phyloP scores from a whole-genome alignment of 2,329 filamentous ascomycete genomes.

The Sordariomycetes sp. region DNA sequence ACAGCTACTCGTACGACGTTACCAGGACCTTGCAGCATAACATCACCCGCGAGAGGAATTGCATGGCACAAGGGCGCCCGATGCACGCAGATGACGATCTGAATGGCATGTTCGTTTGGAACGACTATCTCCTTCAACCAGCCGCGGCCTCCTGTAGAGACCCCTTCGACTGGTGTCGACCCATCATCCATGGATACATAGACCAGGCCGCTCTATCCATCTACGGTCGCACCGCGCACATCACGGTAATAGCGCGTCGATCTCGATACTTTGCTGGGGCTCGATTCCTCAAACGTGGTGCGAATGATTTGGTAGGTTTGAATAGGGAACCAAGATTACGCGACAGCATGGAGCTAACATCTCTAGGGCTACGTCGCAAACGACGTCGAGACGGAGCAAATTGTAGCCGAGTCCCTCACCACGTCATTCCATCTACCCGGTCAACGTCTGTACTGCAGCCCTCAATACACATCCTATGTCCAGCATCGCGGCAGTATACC shows the following conservation, averaged over 20 bases:
- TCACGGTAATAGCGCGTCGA: conserved; percentile 85
- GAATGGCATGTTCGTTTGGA: conserved; percentile 98
- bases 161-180: conserved; percentile 90
- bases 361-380: conserved; percentile 90
- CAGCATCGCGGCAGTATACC: conserved; percentile 96
- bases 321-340: too few relatives aligned
- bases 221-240: conserved; percentile 81
- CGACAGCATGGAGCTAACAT: too few relatives aligned
- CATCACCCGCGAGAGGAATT: conserved; percentile 69
- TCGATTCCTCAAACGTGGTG: conserved; percentile 85
- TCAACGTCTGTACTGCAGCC: conserved; percentile 74
- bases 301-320: conserved; percentile 65
- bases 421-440: conserved; percentile 94
- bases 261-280: conserved; percentile 93
- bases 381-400: conserved; percentile 97
- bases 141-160: conserved; percentile 62
- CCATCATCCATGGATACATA: conserved; percentile 92
- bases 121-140: conserved; percentile 77
- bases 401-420: conserved; percentile 87
- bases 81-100: conserved; percentile 51
- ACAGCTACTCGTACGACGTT: conserved; percentile 96
- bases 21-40: conserved; percentile 90
- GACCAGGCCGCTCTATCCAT: conserved; percentile 81
- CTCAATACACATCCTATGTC: conserved; percentile 90
- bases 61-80: conserved; percentile 54